These are phyloP conservation scores for Barbatosphaeria neglecta DNA, from an alignment of 495 filamentous ascomycete genomes.

Conservation along the genomic window DNA sequence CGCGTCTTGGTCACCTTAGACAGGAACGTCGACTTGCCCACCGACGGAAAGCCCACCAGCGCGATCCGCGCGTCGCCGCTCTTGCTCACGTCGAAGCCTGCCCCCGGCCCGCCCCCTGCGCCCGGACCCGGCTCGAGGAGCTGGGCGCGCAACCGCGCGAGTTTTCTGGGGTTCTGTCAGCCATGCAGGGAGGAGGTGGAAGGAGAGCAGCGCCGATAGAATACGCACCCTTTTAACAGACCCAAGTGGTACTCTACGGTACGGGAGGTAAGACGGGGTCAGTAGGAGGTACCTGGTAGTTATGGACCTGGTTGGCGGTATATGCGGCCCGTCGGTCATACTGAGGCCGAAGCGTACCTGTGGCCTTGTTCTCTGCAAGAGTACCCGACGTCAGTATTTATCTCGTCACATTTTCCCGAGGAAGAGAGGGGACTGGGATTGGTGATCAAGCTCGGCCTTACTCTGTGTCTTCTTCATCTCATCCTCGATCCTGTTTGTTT, in stretches of 20 bases:
- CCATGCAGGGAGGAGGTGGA: too few relatives aligned
- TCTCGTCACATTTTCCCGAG: too few relatives aligned
- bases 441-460: conserved; percentile 25
- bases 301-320: too few relatives aligned
- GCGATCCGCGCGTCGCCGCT: conserved; percentile 95
- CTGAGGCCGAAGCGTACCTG: conserved; percentile 45
- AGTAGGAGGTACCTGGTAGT: too few relatives aligned
- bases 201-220: neutral
- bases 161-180: conserved; percentile 78
- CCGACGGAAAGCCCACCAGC: conserved; percentile 93
- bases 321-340: neutral
- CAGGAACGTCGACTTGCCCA: conserved; percentile 96
- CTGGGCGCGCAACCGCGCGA: conserved; percentile 88
- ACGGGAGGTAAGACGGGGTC: too few relatives aligned
- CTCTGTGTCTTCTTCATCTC: conserved; percentile 99
- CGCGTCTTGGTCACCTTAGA: conserved; percentile 99
- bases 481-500: conserved; percentile 78
- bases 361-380: conserved; percentile 88
- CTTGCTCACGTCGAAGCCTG: conserved; percentile 95
- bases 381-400: too few relatives aligned
- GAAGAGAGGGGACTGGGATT: conserved; percentile 1
- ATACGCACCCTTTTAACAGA: conserved; percentile 80
- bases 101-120: conserved; percentile 57
- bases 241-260: conserved; percentile 94
- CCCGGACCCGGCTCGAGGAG: conserved; percentile 85